Percentiles rank a stretch among this genome's conserved stretches.
Conservation (phyloP, 805 yeast genomes). For the Cyberlindnera suaveolens region DNA sequence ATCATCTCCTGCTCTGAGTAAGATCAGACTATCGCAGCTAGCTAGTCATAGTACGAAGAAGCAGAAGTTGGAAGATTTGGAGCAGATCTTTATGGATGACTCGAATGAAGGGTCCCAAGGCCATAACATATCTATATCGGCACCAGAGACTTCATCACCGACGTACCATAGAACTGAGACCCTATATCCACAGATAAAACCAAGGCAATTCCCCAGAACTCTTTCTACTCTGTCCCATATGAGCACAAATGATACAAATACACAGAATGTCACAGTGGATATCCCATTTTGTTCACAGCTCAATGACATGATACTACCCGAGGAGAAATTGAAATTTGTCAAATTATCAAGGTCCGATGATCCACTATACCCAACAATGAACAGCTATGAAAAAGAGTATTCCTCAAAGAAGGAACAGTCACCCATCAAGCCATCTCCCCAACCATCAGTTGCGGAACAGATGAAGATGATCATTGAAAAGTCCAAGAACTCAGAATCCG, state of each 20-base stretch:
- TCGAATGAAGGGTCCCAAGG: background rate
- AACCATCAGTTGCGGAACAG: background rate
- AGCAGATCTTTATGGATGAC: conserved; percentile 9
- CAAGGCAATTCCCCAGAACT: conserved; percentile 6
- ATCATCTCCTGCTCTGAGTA: too few relatives aligned
- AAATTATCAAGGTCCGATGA: background rate
- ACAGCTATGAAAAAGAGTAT: conserved; percentile 4
- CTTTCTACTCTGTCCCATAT: too few relatives aligned
- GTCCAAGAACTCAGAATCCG: background rate
- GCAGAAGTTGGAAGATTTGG: background rate
- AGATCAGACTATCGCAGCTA: background rate
- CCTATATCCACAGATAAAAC: conserved; percentile 3
- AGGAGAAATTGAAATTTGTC: background rate
- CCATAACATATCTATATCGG: conserved; percentile 9
- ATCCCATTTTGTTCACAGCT: too few relatives aligned
- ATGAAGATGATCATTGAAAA: background rate
- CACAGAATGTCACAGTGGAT: too few relatives aligned
- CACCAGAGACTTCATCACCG: conserved; percentile 24
- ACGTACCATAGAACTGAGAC: conserved; percentile 23
- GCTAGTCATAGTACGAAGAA: too few relatives aligned
- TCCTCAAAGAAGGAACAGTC: background rate
- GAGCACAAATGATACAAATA: too few relatives aligned
- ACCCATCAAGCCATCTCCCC: background rate
- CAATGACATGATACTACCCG: background rate
- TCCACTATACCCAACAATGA: conserved; percentile 5